These are phyloP conservation scores for Amauroascus niger DNA, from an alignment of 2,329 filamentous ascomycete species.

Conservation along the genomic window DNA sequence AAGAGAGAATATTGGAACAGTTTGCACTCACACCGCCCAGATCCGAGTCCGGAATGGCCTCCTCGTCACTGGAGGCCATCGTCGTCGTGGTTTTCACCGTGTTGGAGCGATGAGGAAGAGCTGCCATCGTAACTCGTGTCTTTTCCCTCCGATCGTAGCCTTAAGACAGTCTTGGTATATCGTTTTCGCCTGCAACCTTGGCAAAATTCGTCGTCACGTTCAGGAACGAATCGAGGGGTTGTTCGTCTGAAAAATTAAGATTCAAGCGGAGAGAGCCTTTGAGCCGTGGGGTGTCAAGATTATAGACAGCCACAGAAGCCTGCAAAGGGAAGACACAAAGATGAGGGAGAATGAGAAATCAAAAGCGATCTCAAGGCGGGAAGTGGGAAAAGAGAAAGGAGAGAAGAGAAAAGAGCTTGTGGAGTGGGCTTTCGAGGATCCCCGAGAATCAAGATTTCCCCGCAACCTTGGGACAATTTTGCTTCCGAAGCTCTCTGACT, in stretches of 20 bases:
- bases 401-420: background rate
- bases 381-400: background rate
- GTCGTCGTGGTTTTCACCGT: constrained; percentile 20
- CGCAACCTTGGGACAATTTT: background rate
- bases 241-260: too few species aligned
- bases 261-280: too few species aligned
- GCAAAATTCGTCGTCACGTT: background rate
- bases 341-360: background rate
- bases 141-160: too few species aligned
- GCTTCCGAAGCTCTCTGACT: too few species aligned
- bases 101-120: constrained; percentile 8
- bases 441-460: background rate
- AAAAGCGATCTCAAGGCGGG: background rate
- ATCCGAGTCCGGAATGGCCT: constrained; percentile 33
- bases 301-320: too few species aligned
- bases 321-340: background rate
- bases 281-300: too few species aligned
- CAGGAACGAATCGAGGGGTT: too few species aligned
- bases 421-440: background rate
- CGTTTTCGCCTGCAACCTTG: background rate
- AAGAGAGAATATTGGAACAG: background rate
- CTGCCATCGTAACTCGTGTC: background rate
- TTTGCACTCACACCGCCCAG: constrained; percentile 32
- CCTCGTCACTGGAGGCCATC: constrained; percentile 16
- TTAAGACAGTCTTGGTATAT: too few species aligned